Evolutionary conservation across 306 rosid genomes (phyloP), one percentile per base, ranked within the genome.

Genomic region (Quillaja saponaria): DNA sequence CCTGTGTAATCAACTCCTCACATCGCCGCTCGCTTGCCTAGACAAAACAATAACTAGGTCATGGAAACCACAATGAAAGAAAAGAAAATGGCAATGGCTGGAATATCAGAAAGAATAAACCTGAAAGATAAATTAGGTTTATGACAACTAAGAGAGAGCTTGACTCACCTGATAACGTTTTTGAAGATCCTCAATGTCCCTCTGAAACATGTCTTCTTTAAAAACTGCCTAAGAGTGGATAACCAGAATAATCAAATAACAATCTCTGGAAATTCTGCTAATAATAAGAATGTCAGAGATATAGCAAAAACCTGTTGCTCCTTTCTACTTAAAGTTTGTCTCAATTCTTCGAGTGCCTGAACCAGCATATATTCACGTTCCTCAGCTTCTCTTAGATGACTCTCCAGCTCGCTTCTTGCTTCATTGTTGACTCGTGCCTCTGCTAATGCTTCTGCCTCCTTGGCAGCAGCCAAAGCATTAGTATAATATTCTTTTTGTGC

Each of bases 1-100:
- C 97, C 83, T 94, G 99, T 0, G 95, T 89, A 57, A 94, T 78
- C 84, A 94, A 68, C 67, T 94, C 99, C 76, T 94, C 99, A 68
- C 97, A 87, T 18, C 99, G 91, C 34, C 99, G 87, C 78, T 94
- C 99, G 80, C 99, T 94, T 67, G 95, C 97, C 99, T 94, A 65
- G 52, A 64, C 50, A 55, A 78, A 71, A 62, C 48, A 79, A 49
- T 25, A 52, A 16, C 47, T 62, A 69, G 34, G 44, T 71, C 62
- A 76, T 63, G 66, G 8, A 64, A 57, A 69, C 63, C 38, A 58
- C 55, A 73, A 62, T 74, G 52, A 40, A 57, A 52, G 40, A 35
- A 51, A 60, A 66, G 13, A 18, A 6, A 66, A 28, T 49, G 34
- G 28, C 28, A 35, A 67, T 44, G 62, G 55, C 34, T 52, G 60